Conservation (phyloP, 495 filamentous ascomycete genomes). For the Lasiosphaeria ovina region DNA sequence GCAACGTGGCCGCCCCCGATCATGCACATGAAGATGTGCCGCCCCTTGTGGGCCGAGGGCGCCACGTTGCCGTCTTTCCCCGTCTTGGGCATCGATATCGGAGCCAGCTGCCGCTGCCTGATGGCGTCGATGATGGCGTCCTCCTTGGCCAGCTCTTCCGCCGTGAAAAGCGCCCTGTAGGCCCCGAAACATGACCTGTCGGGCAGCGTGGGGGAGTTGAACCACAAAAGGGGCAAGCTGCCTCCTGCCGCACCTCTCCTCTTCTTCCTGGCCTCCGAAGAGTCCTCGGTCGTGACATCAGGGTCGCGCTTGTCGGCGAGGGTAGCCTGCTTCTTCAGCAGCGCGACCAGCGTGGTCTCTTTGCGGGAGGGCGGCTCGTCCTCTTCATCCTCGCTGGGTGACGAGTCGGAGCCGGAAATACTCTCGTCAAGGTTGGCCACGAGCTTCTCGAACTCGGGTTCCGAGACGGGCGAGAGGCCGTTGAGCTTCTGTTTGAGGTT, state of each 20-base stretch:
- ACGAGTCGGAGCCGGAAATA: constrained; percentile 74
- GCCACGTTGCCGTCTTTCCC: constrained; percentile 49
- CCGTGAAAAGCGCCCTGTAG: constrained; percentile 79
- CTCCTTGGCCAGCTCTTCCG: constrained; percentile 64
- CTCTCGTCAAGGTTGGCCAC: constrained; percentile 84
- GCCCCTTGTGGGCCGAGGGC: constrained; percentile 54
- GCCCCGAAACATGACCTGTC: constrained; percentile 77
- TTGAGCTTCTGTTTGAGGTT: constrained; percentile 88
- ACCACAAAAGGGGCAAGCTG: constrained; percentile 74
- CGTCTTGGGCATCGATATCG: constrained; percentile 54
- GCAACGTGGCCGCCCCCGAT: constrained; percentile 97
- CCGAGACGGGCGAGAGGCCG: constrained; percentile 64
- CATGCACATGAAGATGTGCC: constrained; percentile 95
- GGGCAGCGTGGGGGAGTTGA: constrained; percentile 70
- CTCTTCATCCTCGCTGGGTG: constrained; percentile 52
- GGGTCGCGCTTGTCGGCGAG: constrained; percentile 48
- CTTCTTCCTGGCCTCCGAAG: constrained; percentile 40
- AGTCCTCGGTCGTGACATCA: constrained; percentile 35
- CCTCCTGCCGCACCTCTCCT: constrained; percentile 59
- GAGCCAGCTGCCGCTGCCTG: constrained; percentile 69
- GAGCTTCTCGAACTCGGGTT: constrained; percentile 79
- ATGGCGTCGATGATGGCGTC: constrained; percentile 61
- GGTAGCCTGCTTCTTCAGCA: constrained; percentile 81
- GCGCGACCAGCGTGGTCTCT: constrained; percentile 63
- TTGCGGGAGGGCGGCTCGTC: constrained; percentile 41